These are phyloP conservation scores for Trichoderma brevicompactum DNA, from an alignment of 2,329 filamentous ascomycete genomes.

Conservation along the genomic window DNA sequence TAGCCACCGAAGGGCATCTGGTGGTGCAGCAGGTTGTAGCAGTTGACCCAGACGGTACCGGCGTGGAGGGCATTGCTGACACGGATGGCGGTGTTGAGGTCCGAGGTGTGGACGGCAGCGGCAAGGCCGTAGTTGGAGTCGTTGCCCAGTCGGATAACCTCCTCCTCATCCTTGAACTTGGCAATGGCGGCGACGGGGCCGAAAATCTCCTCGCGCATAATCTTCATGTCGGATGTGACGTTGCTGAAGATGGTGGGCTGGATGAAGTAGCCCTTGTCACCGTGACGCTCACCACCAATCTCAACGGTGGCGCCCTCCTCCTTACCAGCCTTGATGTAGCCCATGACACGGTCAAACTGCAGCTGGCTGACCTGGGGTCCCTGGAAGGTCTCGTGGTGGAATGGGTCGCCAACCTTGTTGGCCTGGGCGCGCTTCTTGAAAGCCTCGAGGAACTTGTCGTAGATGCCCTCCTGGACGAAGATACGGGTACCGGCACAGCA, in stretches of 20 bases:
- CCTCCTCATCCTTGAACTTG: constrained; percentile 84
- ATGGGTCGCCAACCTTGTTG: constrained; percentile 85
- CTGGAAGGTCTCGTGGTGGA: constrained; percentile 79
- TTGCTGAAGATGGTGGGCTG: constrained; percentile 89
- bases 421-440: constrained; percentile 77
- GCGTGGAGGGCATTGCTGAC: constrained; percentile 76
- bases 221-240: constrained; percentile 83
- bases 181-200: constrained; percentile 82
- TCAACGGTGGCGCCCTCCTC: constrained; percentile 65
- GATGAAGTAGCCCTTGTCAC: constrained; percentile 84
- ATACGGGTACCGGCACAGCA: constrained; percentile 80
- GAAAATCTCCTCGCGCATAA: constrained; percentile 91
- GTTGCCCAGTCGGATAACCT: constrained; percentile 77
- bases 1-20: constrained; percentile 72
- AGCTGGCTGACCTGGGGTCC: constrained; percentile 84
- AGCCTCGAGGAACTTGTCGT: constrained; percentile 80
- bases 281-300: constrained; percentile 59
- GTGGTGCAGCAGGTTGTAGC: constrained; percentile 73
- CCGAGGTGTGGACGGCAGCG: constrained; percentile 79
- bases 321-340: constrained; percentile 71
- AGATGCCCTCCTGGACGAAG: constrained; percentile 84
- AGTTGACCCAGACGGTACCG: constrained; percentile 66
- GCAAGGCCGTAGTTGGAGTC: constrained; percentile 80
- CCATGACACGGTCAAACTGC: constrained; percentile 89
- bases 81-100: constrained; percentile 80